These are phyloP conservation scores for Chlorella sp. DNA, from an alignment of 139 green algal genomes.

Conservation along the genomic window DNA sequence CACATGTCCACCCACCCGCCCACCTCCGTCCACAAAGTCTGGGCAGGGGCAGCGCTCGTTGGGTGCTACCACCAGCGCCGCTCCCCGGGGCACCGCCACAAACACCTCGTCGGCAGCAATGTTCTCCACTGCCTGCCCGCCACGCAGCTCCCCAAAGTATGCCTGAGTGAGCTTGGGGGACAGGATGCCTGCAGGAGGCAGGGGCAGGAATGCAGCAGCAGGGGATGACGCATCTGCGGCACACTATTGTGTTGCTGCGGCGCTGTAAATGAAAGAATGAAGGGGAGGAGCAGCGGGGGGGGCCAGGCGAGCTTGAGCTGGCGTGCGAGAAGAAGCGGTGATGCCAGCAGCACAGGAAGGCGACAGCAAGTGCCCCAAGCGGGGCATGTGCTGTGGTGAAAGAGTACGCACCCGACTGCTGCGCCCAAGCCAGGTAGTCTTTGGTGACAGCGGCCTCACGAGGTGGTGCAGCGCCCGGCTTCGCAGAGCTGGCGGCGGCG, in stretches of 20 bases:
- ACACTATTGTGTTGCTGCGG: too few species aligned
- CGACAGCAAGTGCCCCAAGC: not conserved
- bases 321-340: not conserved
- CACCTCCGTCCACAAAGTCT: constrained; percentile 39
- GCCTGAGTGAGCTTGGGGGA: constrained; percentile 42
- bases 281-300: not conserved
- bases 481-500: not conserved
- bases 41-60: constrained; percentile 64
- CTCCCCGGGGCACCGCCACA: constrained; percentile 66
- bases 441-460: constrained; percentile 12
- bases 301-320: not conserved
- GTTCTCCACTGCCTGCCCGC: constrained; percentile 38
- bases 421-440: constrained; percentile 11
- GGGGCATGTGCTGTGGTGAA: not conserved
- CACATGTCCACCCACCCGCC: not conserved
- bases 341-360: not conserved
- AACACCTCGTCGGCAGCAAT: constrained; percentile 65
- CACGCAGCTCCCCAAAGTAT: constrained; percentile 43
- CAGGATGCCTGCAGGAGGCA: constrained; percentile 23
- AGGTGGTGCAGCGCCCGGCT: constrained; percentile 1
- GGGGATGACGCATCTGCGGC: not conserved
- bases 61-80: constrained; percentile 69
- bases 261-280: too few species aligned
- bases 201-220: not conserved
- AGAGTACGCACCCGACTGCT: not conserved